A percentile compares a stretch with the other conserved stretches of the same genome.
Evolutionary conservation across 352 stramenopile genomes (phyloP).

Genomic region (Ophiocytium majus): DNA sequence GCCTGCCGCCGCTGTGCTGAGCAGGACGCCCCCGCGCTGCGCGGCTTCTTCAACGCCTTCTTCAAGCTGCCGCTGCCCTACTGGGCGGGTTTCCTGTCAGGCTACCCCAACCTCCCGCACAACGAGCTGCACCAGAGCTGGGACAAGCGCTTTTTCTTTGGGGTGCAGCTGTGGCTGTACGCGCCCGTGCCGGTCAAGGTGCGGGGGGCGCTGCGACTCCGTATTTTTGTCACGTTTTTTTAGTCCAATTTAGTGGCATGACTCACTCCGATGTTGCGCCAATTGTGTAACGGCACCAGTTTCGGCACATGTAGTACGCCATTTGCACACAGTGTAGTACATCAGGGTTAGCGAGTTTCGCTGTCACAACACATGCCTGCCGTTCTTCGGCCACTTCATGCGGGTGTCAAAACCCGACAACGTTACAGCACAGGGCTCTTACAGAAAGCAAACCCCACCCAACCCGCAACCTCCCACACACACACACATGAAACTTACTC

Average conservation of each 20-base stretch:
- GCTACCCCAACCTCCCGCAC: slow-evolving; percentile 70
- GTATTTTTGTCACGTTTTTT: slow-evolving; percentile 9
- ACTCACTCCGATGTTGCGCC: background rate
- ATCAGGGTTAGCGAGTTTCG: too few relatives aligned
- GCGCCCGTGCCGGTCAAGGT: slow-evolving; percentile 32
- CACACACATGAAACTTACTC: too few relatives aligned
- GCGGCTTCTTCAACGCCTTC: slow-evolving; percentile 78
- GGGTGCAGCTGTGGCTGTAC: slow-evolving; percentile 64
- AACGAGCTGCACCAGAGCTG: slow-evolving; percentile 74
- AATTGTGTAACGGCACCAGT: background rate
- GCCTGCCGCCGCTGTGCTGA: too few relatives aligned
- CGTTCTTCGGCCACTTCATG: too few relatives aligned
- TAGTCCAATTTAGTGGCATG: too few relatives aligned
- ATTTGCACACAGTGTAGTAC: background rate
- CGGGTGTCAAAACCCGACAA: too few relatives aligned
- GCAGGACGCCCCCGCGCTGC: slow-evolving; percentile 57
- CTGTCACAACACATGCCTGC: too few relatives aligned
- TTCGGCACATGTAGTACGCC: background rate
- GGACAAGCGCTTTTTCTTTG: slow-evolving; percentile 68
- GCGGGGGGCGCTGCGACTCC: background rate
- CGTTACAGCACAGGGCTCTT: too few relatives aligned
- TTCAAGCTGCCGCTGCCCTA: slow-evolving; percentile 68
- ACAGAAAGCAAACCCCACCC: too few relatives aligned
- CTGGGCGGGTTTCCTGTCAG: slow-evolving; percentile 75
- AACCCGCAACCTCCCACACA: too few relatives aligned